These are phyloP conservation scores for Lecanicillium sp. DNA, from an alignment of 2,329 filamentous ascomycete genomes.

Conservation along the genomic window DNA sequence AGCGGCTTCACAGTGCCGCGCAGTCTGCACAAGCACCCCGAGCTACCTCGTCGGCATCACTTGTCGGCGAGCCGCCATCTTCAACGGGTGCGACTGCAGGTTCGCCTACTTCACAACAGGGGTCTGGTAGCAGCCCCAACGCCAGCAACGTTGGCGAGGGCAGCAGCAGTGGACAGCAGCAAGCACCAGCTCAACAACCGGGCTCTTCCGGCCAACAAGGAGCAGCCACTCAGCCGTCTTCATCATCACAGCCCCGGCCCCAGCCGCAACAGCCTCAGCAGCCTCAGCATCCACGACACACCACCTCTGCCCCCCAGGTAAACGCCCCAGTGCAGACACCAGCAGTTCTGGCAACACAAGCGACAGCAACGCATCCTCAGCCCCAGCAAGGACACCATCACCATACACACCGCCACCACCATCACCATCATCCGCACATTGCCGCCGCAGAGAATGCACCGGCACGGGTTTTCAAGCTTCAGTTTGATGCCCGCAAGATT, in stretches of 20 bases:
- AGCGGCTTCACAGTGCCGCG: constrained; percentile 11
- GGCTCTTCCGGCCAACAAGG: too few species aligned
- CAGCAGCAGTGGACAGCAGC: neutral
- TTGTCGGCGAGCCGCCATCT: neutral
- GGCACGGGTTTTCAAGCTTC: constrained; percentile 82
- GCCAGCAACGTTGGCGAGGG: neutral
- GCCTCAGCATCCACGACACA: neutral
- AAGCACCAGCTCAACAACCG: constrained; percentile 2
- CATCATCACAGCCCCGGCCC: too few species aligned
- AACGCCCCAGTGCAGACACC: constrained; percentile 1
- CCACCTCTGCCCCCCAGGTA: neutral
- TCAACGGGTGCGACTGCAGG: constrained; percentile 1
- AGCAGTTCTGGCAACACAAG: constrained; percentile 5
- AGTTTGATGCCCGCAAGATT: constrained; percentile 89
- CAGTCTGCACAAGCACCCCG: constrained; percentile 2
- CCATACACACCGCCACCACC: constrained; percentile 6
- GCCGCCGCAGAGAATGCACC: constrained; percentile 37
- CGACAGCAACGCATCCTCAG: constrained; percentile 1
- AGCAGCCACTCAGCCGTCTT: too few species aligned
- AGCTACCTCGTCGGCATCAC: neutral
- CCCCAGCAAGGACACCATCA: constrained; percentile 11
- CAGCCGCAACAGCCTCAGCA: too few species aligned
- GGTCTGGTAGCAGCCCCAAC: neutral
- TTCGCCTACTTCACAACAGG: neutral
- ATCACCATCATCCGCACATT: constrained; percentile 36